These are phyloP conservation scores for Phytophthora quininea DNA, from an alignment of 352 stramenopile species.

Conservation along the genomic window DNA sequence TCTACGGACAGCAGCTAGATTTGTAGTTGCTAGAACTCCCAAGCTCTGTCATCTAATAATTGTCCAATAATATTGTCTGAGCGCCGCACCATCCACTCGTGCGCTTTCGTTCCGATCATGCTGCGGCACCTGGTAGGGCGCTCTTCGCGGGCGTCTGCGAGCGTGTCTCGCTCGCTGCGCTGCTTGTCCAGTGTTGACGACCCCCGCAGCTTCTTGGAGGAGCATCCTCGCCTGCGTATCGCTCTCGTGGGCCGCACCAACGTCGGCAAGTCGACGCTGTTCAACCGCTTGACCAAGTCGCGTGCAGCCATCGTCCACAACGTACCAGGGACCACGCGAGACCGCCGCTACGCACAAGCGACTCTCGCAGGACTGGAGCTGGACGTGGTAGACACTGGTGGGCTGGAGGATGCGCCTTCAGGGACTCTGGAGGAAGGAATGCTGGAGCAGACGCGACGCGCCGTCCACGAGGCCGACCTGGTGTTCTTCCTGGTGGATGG, in stretches of 20 bases:
- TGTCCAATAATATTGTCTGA: no score
- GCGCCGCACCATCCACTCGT: neutral
- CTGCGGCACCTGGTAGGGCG: constrained; percentile 46
- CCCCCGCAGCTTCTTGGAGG: constrained; percentile 19
- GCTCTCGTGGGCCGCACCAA: constrained; percentile 86
- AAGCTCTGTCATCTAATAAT: no score
- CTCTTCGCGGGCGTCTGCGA: constrained; percentile 14
- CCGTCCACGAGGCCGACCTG: constrained; percentile 79
- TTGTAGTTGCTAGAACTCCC: no score
- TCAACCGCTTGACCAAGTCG: constrained; percentile 84
- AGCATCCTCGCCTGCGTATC: constrained; percentile 70
- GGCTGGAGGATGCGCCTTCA: constrained; percentile 70
- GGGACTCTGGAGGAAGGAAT: constrained; percentile 79
- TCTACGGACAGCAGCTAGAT: no score
- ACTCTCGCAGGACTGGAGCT: constrained; percentile 75
- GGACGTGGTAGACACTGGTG: constrained; percentile 85
- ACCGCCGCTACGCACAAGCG: constrained; percentile 71
- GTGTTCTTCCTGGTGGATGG: constrained; percentile 85
- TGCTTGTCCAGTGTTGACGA: constrained; percentile 22
- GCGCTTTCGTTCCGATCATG: constrained; percentile 21
- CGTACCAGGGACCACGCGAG: constrained; percentile 78
- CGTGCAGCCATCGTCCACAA: constrained; percentile 84
- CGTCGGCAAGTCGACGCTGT: constrained; percentile 87
- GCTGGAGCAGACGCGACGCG: constrained; percentile 75
- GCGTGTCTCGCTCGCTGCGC: constrained; percentile 24